These are phyloP conservation scores for Sclerotinia sclerotiorum DNA, from an alignment of 2,329 filamentous ascomycete genomes.

Conservation along the genomic window DNA sequence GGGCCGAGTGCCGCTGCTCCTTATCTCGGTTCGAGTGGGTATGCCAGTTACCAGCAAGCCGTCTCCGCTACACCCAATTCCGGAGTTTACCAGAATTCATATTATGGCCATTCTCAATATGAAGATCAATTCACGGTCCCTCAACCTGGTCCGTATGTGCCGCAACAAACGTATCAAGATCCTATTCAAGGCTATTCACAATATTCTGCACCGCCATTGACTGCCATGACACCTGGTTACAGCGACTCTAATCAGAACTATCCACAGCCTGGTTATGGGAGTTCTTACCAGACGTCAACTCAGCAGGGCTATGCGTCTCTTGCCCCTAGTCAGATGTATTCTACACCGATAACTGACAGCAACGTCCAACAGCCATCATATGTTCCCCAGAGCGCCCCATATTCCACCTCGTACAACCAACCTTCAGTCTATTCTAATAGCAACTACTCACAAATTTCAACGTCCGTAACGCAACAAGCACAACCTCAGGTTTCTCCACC, in stretches of 20 bases:
- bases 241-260: constrained; percentile 33
- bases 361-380: constrained; percentile 30
- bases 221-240: constrained; percentile 30
- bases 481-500: constrained; percentile 27
- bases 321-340: constrained; percentile 30
- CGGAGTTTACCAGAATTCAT: constrained; percentile 38
- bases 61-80: constrained; percentile 31
- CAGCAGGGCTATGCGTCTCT: constrained; percentile 31
- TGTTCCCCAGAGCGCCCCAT: constrained; percentile 28
- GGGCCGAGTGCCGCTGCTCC: constrained; percentile 39
- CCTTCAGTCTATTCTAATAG: constrained; percentile 32
- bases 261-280: constrained; percentile 35
- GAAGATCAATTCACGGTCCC: constrained; percentile 39
- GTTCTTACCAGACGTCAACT: constrained; percentile 29
- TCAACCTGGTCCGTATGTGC: constrained; percentile 38
- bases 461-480: constrained; percentile 18
- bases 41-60: constrained; percentile 39
- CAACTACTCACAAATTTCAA: neutral
- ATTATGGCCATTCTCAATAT: constrained; percentile 42
- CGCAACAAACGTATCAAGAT: constrained; percentile 35
- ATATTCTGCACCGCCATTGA: constrained; percentile 34
- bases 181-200: constrained; percentile 29
- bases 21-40: constrained; percentile 39
- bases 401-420: constrained; percentile 32
- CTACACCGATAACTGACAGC: constrained; percentile 27